Conservation (phyloP, 139 green algal genomes). For the Picochlorum sp. region DNA sequence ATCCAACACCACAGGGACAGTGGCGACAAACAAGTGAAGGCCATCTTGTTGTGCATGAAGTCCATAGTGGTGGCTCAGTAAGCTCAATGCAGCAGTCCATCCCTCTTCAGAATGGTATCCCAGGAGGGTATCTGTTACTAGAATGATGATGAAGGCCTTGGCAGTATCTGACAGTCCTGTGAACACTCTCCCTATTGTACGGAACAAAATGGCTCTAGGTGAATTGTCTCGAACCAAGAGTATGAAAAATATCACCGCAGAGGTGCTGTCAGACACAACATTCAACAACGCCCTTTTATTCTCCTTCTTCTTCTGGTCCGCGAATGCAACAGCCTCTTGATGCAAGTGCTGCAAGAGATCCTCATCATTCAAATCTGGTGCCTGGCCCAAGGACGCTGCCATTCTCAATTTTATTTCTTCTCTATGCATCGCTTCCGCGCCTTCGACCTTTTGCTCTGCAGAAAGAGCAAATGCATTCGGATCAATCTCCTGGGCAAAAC, state of each 20-base stretch:
- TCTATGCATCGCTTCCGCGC: slow-evolving; percentile 52
- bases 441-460: slow-evolving; percentile 62
- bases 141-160: slow-evolving; percentile 89
- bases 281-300: slow-evolving; percentile 48
- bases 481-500: slow-evolving; percentile 45
- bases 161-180: slow-evolving; percentile 74
- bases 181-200: slow-evolving; percentile 66
- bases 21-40: slow-evolving; percentile 60
- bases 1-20: slow-evolving; percentile 76
- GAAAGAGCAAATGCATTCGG: slow-evolving; percentile 59
- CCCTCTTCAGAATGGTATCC: slow-evolving; percentile 92
- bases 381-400: slow-evolving; percentile 64
- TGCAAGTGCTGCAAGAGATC: slow-evolving; percentile 53
- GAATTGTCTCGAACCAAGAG: slow-evolving; percentile 38
- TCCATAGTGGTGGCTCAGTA: slow-evolving; percentile 72
- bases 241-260: slow-evolving; percentile 41
- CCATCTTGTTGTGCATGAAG: slow-evolving; percentile 25
- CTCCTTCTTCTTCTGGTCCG: slow-evolving; percentile 30
- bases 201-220: slow-evolving; percentile 36
- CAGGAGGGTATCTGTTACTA: slow-evolving; percentile 44
- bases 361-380: slow-evolving; percentile 54
- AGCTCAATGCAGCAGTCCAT: slow-evolving; percentile 69
- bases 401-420: slow-evolving; percentile 75
- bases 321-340: slow-evolving; percentile 27
- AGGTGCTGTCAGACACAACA: slow-evolving; percentile 55